These are phyloP conservation scores for Globisporangium megalacanthum DNA, from an alignment of 352 stramenopile genomes.

Conservation along the genomic window DNA sequence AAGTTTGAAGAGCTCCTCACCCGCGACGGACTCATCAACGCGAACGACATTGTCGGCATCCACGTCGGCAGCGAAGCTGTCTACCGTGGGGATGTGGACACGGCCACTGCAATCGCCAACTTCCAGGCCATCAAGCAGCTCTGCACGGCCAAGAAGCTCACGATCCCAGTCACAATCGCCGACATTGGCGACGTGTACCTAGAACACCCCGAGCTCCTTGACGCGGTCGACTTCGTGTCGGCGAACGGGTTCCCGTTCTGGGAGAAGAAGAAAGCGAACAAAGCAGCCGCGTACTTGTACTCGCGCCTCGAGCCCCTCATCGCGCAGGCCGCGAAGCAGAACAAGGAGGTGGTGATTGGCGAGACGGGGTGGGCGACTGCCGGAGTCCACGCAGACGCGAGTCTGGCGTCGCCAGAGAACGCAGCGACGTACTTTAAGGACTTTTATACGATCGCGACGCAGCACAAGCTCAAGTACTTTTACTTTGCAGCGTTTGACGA, in stretches of 20 bases:
- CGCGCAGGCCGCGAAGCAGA: slow-evolving; percentile 14
- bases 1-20: slow-evolving; percentile 32
- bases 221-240: slow-evolving; percentile 46
- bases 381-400: slow-evolving; percentile 31
- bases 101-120: slow-evolving; percentile 28
- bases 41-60: slow-evolving; percentile 35
- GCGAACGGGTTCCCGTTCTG: slow-evolving; percentile 70
- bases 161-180: slow-evolving; percentile 56
- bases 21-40: slow-evolving; percentile 11
- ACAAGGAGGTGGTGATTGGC: slow-evolving; percentile 54
- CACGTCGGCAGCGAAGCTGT: slow-evolving; percentile 68
- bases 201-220: slow-evolving; percentile 30
- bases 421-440: slow-evolving; percentile 52
- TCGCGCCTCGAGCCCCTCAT: slow-evolving; percentile 33
- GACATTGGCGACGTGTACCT: slow-evolving; percentile 67
- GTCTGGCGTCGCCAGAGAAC: slow-evolving; percentile 30
- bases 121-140: slow-evolving; percentile 37
- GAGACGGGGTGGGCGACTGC: slow-evolving; percentile 63
- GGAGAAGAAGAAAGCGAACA: slow-evolving; percentile 34
- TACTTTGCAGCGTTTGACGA: slow-evolving; percentile 70
- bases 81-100: slow-evolving; percentile 57
- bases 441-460: slow-evolving; percentile 36
- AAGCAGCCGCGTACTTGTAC: slow-evolving; percentile 24
- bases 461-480: slow-evolving; percentile 46
- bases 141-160: slow-evolving; percentile 11